Base-by-base conservation (phyloP, 225 moss, liverwort and hornwort species). In the Thuidium tamariscinum region DNA sequence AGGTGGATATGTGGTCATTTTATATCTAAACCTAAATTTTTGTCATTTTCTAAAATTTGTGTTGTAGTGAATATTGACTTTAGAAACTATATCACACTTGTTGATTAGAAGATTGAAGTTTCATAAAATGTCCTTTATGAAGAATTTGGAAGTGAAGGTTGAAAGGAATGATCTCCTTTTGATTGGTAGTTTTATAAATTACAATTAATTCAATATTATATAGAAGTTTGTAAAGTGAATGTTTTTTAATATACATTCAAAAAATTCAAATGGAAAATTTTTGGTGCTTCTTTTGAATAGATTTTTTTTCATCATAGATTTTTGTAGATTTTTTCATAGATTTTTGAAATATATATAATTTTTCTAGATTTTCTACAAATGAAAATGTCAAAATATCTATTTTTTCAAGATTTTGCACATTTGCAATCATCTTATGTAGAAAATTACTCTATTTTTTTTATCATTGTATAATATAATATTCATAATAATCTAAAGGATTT, bases 211-310 rank as follows among this genome's bases (percentile, higher is more conserved):
- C 11, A 12, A 7, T 11, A 13, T 20, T 20, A 7, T 0, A 13
- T 49, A 0, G 1, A 48, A 74, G 49, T 13, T 2, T 0, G 0
- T 32, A 12, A 20, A 20, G 2, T 20, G 2, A 74, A 30, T 1
- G 16, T 44, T 0, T 27, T 27, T 27, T 0, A 26, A 1, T 0
- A 14, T 41, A 23, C 4, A 25, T 39, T 68, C 2, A 13, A 9
- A 27, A 10, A 16, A 2, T 5, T 16, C 2, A 44, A 27, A 44
- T 11, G 0, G 12, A 65, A 65, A 69, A 25, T 7, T 2, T 0
- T 14, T 25, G 3, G 1, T 41, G 4, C 2, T 20, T 15, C 0
- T 27, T 44, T 25, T 27, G 2, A 16, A 42, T 42, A 27, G n/a
- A n/a, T n/a, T n/a, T n/a, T n/a, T n/a, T n/a, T n/a, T n/a, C n/a